These are phyloP conservation scores for Postia placenta DNA, from an alignment of 768 basidiomycete genomes.

Conservation along the genomic window DNA sequence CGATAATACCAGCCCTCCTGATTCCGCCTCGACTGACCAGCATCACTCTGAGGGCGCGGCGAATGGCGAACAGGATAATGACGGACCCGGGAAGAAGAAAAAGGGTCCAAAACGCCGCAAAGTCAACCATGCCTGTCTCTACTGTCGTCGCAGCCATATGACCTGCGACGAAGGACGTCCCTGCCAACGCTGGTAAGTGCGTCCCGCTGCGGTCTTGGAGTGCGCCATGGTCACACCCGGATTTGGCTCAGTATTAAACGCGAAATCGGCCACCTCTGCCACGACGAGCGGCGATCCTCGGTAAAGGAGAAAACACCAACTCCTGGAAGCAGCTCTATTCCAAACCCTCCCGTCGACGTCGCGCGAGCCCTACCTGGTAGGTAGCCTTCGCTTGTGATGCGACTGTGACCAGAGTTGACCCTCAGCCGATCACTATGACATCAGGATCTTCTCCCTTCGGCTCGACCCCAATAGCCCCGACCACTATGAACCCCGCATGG, in stretches of 20 bases:
- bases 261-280: constrained; percentile 92
- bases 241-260: constrained; percentile 92
- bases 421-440: neutral
- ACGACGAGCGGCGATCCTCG: constrained; percentile 67
- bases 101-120: constrained; percentile 62
- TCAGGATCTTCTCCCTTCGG: constrained; percentile 18
- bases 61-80: constrained; percentile 26
- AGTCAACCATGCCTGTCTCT: constrained; percentile 90
- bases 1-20: constrained; percentile 18
- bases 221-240: neutral
- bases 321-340: constrained; percentile 25
- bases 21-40: constrained; percentile 15
- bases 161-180: constrained; percentile 86
- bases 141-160: constrained; percentile 91
- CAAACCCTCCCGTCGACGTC: constrained; percentile 21
- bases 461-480: constrained; percentile 4
- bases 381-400: constrained; percentile 4
- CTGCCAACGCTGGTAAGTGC: constrained; percentile 85
- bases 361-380: constrained; percentile 19
- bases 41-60: constrained; percentile 10
- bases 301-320: constrained; percentile 37
- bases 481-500: constrained; percentile 44
- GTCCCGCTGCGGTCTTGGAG: no score
- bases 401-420: neutral
- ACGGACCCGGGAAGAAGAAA: constrained; percentile 34